These are phyloP conservation scores for Mycena pura DNA, from an alignment of 768 basidiomycete genomes.

Conservation along the genomic window DNA sequence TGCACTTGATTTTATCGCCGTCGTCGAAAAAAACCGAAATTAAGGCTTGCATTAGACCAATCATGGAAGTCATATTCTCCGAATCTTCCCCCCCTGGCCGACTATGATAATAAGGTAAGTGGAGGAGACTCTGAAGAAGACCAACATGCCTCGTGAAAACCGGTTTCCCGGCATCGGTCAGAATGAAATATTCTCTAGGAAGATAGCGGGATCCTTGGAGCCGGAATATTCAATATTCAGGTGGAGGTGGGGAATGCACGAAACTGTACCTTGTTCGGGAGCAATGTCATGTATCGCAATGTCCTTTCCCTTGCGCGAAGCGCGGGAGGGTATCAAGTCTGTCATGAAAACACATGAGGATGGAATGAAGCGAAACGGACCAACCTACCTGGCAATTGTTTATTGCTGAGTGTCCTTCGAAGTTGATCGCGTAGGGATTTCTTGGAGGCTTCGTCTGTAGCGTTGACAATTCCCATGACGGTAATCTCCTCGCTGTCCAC, in stretches of 20 bases:
- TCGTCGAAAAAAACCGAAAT: slow-evolving; percentile 96
- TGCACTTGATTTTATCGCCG: slow-evolving; percentile 82
- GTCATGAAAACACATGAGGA: neutral
- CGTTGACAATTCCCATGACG: slow-evolving; percentile 52
- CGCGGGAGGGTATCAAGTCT: slow-evolving; percentile 40
- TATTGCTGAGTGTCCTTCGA: slow-evolving; percentile 66
- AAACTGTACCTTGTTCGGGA: slow-evolving; percentile 45
- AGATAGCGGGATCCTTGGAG: slow-evolving; percentile 47
- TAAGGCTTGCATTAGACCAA: slow-evolving; percentile 94
- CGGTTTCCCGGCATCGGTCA: slow-evolving; percentile 98
- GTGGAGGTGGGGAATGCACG: slow-evolving; percentile 10
- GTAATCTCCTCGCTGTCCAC: slow-evolving; percentile 59
- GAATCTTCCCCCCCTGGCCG: slow-evolving; percentile 61
- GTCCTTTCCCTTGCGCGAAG: slow-evolving; percentile 39
- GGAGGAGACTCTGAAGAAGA: slow-evolving; percentile 17
- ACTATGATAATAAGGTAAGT: slow-evolving; percentile 35
- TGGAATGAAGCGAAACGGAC: neutral
- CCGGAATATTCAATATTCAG: slow-evolving; percentile 21
- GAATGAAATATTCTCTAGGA: slow-evolving; percentile 85
- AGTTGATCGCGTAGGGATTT: slow-evolving; percentile 74
- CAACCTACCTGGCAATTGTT: slow-evolving; percentile 55
- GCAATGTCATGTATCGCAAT: slow-evolving; percentile 46
- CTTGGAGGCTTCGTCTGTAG: slow-evolving; percentile 64
- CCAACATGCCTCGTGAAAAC: slow-evolving; percentile 82
- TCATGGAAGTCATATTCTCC: slow-evolving; percentile 75